Base-by-base conservation (phyloP, 2,329 filamentous ascomycete species). In the Aspergillus luchuensis region DNA sequence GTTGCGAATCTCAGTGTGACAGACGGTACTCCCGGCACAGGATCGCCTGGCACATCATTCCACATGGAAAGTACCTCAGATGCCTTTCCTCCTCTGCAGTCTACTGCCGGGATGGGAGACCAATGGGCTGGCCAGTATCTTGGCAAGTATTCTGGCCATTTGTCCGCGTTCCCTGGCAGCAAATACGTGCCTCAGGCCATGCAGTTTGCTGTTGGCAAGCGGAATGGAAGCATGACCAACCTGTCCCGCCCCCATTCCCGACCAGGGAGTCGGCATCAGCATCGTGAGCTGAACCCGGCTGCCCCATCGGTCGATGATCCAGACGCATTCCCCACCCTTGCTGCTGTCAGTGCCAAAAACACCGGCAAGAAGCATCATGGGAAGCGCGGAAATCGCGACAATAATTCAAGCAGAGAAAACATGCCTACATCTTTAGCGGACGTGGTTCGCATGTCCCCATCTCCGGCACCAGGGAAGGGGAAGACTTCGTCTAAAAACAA, bases 361-460 rank as follows among this genome's bases (percentile, higher is more conserved):
- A 61, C 72, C 56, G 88, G 86, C 57, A 97, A 97, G 79, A 96
- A 97, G 72, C 91, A 96, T 72, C 91, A 97, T 73, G 93, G 92
- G 38, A 97, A 97, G 78, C 87, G 93, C 60, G 91, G 91, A 50
- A 70, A 69, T 0, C 89, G 71, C 13, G 74, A 76, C 23, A 59
- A 65, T 19, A 72, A 89, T 70, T 79, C 80, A 7, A 85, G 85
- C 69, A 91, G 90, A 70, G 89, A 92, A 62, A 88, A 86, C 28
- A 76, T 81, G 0, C 88, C 92, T 1, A 92, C 87, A 70, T 96
- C 92, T 19, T 81, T 99, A 55, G 94, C 94, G 38, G 95, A 98
- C 76, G 90, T 98, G 60, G 92, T 98, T 60, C 95, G 94, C 74
- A 96, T 97, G 91, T 91, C 92, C 5, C 92, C 94, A 0, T 92